phyloP scores from a whole-genome alignment of 106 monocot species.

The Ottelia alismoides region DNA sequence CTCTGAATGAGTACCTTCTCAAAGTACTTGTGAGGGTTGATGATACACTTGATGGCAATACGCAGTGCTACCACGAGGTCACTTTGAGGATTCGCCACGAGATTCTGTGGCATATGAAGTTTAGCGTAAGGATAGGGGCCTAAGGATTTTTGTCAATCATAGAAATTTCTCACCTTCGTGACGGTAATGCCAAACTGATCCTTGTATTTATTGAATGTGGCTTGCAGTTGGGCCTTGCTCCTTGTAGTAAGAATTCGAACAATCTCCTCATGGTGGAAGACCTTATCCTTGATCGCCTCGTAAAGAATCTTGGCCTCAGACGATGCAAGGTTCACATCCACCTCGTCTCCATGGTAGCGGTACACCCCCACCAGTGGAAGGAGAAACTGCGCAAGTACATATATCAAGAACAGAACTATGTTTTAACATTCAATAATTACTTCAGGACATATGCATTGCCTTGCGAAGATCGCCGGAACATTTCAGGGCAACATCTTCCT shows the following conservation, averaged over 20 bases:
- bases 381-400: constrained; percentile 56
- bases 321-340: constrained; percentile 33
- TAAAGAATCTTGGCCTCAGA: constrained; percentile 57
- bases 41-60: constrained; percentile 42
- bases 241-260: constrained; percentile 76
- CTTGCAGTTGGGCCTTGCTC: constrained; percentile 81
- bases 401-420: too few relatives aligned
- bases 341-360: constrained; percentile 49
- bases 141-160: neutral
- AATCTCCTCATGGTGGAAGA: constrained; percentile 42
- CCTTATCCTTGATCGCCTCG: constrained; percentile 37
- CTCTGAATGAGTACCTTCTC: constrained; percentile 39
- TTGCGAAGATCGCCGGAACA: constrained; percentile 19
- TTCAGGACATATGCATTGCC: too few relatives aligned
- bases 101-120: constrained; percentile 14
- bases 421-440: too few relatives aligned
- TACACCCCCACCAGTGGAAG: constrained; percentile 57
- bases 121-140: too few relatives aligned
- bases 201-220: constrained; percentile 72
- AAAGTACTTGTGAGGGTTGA: constrained; percentile 50
- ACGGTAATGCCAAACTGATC: constrained; percentile 53
- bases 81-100: constrained; percentile 19
- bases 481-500: constrained; percentile 21
- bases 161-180: constrained; percentile 33
- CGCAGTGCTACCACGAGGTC: constrained; percentile 45